Conservation (phyloP, 1,139 yeast genomes). For the Debaryomyces coudertii region DNA sequence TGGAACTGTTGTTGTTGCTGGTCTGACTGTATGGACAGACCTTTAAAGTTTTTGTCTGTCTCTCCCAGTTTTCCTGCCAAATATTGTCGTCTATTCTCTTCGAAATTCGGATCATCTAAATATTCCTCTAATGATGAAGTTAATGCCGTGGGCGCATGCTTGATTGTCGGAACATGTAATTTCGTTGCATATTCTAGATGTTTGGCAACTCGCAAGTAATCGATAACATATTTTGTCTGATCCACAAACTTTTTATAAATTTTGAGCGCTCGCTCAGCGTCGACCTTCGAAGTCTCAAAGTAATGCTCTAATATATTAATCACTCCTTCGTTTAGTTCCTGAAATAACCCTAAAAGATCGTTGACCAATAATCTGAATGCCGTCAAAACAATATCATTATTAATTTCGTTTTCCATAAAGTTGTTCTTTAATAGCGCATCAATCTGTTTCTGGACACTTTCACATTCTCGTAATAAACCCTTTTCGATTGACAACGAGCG, state of each 20-base stretch:
- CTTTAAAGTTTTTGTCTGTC: neutral
- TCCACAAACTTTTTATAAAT: slow-evolving; percentile 85
- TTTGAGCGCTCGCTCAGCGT: slow-evolving; percentile 84
- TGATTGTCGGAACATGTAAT: slow-evolving; percentile 90
- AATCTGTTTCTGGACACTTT: slow-evolving; percentile 81
- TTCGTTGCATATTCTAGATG: slow-evolving; percentile 85
- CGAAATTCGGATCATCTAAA: slow-evolving; percentile 83
- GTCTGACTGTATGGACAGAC: neutral
- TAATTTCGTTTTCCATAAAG: slow-evolving; percentile 73
- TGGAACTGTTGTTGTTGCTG: slow-evolving; percentile 6
- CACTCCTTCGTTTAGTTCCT: slow-evolving; percentile 91
- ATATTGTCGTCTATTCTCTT: slow-evolving; percentile 75
- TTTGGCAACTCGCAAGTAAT: slow-evolving; percentile 85
- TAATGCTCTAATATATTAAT: slow-evolving; percentile 90
- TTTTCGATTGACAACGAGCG: slow-evolving; percentile 70
- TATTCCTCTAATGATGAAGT: slow-evolving; percentile 88
- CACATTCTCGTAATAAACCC: slow-evolving; percentile 81
- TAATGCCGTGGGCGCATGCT: slow-evolving; percentile 95
- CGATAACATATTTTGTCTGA: slow-evolving; percentile 85
- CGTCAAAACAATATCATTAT: slow-evolving; percentile 80
- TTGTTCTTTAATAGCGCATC: slow-evolving; percentile 73
- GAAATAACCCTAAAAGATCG: slow-evolving; percentile 83
- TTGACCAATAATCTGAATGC: slow-evolving; percentile 86
- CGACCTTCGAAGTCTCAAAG: slow-evolving; percentile 84
- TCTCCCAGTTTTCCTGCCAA: slow-evolving; percentile 55